Percentiles rank a stretch among this genome's conserved stretches.
phyloP scores from a whole-genome alignment of 441 rosid genomes.

The Hura crepitans region DNA sequence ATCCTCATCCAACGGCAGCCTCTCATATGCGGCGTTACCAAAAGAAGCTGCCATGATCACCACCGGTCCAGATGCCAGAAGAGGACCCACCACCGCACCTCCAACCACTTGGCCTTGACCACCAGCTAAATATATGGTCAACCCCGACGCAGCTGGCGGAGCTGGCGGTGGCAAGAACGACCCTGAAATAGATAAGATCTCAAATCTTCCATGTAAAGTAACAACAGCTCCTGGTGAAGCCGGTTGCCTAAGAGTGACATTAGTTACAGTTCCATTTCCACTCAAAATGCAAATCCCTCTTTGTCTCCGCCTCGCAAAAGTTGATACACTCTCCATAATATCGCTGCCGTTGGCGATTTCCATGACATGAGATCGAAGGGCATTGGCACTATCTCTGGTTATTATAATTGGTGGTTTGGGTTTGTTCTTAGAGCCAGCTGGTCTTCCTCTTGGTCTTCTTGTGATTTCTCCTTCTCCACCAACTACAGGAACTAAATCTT shows the following conservation, averaged over 20 bases:
- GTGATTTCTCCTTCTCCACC: slow-evolving; percentile 43
- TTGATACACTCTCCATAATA: slow-evolving; percentile 64
- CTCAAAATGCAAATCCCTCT: slow-evolving; percentile 78
- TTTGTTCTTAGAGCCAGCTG: slow-evolving; percentile 78
- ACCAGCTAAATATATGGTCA: slow-evolving; percentile 69
- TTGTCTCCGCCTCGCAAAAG: slow-evolving; percentile 64
- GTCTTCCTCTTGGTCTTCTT: slow-evolving; percentile 77
- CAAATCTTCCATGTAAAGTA: slow-evolving; percentile 78
- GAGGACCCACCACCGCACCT: slow-evolving; percentile 66
- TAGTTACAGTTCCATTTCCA: slow-evolving; percentile 75
- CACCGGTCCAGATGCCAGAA: slow-evolving; percentile 69
- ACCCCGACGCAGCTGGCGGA: slow-evolving; percentile 71
- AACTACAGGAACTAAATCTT: slow-evolving; percentile 21
- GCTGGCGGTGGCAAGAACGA: slow-evolving; percentile 89
- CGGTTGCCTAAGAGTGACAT: slow-evolving; percentile 69
- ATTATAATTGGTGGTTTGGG: slow-evolving; percentile 79
- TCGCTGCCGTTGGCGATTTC: slow-evolving; percentile 70
- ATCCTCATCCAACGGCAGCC: slow-evolving; percentile 78
- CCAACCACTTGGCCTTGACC: slow-evolving; percentile 87
- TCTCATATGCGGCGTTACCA: slow-evolving; percentile 82
- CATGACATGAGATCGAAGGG: slow-evolving; percentile 82
- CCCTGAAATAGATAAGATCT: slow-evolving; percentile 75
- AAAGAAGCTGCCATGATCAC: slow-evolving; percentile 85
- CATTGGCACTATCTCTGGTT: slow-evolving; percentile 79
- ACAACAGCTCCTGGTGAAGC: slow-evolving; percentile 69